phyloP scores from a whole-genome alignment of 345 rosid genomes.

The Lepidium aucheri region DNA sequence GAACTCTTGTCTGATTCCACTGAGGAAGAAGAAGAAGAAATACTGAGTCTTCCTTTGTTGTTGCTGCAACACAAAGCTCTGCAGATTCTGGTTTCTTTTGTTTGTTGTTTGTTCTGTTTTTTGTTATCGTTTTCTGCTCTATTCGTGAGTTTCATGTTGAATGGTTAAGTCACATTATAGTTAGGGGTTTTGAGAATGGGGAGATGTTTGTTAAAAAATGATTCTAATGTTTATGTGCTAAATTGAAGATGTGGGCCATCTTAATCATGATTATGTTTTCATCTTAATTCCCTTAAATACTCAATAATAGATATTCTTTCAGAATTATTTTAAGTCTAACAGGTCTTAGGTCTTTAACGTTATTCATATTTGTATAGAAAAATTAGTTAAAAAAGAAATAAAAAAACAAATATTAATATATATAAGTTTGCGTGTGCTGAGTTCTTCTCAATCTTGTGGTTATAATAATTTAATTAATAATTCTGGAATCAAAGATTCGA shows the following conservation, averaged over 20 bases:
- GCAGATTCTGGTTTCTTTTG: conserved; percentile 37
- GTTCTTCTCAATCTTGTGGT: too few relatives aligned
- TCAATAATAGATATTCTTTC: neutral
- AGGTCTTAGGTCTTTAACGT: neutral
- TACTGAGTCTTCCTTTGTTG: conserved; percentile 53
- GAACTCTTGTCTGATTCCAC: conserved; percentile 30
- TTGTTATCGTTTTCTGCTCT: neutral
- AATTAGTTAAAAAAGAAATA: neutral
- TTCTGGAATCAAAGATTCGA: too few relatives aligned
- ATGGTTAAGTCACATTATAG: conserved; percentile 9
- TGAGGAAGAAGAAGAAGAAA: conserved; percentile 50
- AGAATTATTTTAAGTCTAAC: neutral
- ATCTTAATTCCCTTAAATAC: neutral
- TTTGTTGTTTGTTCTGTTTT: conserved; percentile 12
- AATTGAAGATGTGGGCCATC: conserved; percentile 8
- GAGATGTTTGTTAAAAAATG: conserved; percentile 13
- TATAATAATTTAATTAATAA: too few relatives aligned
- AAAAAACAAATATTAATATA: too few relatives aligned
- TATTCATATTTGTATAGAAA: neutral
- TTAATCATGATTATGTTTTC: conserved; percentile 46
- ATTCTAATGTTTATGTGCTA: neutral
- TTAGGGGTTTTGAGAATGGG: conserved; percentile 7
- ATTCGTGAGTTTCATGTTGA: conserved; percentile 20
- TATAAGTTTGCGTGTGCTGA: too few relatives aligned
- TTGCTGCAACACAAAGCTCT: conserved; percentile 62